Base-by-base conservation (phyloP, 306 rosid species). In the Fragaria iinumae region DNA sequence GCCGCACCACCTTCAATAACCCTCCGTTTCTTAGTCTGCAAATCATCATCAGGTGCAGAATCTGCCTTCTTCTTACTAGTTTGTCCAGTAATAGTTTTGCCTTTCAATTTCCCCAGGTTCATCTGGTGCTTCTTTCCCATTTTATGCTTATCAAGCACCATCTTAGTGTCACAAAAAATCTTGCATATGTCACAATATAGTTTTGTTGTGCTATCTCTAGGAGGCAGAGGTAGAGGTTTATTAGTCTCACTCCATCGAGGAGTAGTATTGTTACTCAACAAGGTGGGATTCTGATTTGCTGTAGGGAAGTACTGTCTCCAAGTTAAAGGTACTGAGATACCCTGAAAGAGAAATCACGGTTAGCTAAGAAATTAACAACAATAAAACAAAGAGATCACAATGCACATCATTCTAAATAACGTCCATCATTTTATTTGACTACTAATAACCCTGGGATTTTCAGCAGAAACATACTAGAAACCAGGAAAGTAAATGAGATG, bases 71-170 rank as follows among this genome's bases (percentile, higher is more conserved):
- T 80, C 83, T 78, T 76, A 25, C 71, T 74, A 48, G 67, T 80
- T 27, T 59, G 39, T 70, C 77, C 79, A 66, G 63, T 17, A 1
- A 5, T 21, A 36, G 72, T 63, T 67, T 82, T 84, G 44, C 80
- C 83, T 41, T 76, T 87, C 62, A 78, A 73, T 76, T 82, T 84
- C 25, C 74, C 88, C 79, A 84, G 41, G 71, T 82, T 87, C 79
- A 65, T 78, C 83, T 84, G 83, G 87, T 87, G 90, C 72, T 75
- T 87, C 81, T 84, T 87, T 21, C 90, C 90, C 71, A 78, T 72
- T 76, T 87, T 87, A 80, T 87, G 90, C 52, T 82, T 85, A 67
- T 84, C 82, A 23, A 87, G 82, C 0, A 87, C 87, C 39, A 52
- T 76, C 79, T 82, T 80, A 74, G 88, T 78, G 77, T 85, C 84